Percentiles rank a stretch among this genome's conserved stretches.
These are phyloP conservation scores for Caryocar brasiliense DNA, from an alignment of 441 rosid genomes.

Conservation along the genomic window DNA sequence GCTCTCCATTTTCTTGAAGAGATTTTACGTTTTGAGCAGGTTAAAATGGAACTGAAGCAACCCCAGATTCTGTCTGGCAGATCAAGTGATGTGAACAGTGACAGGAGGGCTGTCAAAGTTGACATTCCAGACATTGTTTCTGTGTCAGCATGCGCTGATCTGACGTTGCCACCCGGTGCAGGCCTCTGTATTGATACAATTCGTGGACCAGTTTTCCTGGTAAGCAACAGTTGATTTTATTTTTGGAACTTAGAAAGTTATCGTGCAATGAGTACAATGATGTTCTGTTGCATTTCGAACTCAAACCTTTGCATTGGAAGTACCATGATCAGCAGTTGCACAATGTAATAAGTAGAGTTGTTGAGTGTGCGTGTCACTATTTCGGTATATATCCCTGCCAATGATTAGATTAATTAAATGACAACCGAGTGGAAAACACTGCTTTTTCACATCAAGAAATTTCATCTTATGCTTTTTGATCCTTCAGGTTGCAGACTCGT, in stretches of 20 bases:
- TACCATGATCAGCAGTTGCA: too few relatives aligned
- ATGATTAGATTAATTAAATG: too few relatives aligned
- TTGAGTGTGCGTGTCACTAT: neutral
- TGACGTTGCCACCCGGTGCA: slow-evolving; percentile 92
- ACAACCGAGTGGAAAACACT: neutral
- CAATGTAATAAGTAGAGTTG: too few relatives aligned
- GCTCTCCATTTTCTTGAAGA: neutral
- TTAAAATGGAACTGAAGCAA: slow-evolving; percentile 49
- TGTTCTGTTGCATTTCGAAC: neutral
- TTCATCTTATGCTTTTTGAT: neutral
- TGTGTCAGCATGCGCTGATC: slow-evolving; percentile 80
- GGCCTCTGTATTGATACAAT: slow-evolving; percentile 82
- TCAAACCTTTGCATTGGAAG: neutral
- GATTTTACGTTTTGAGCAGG: slow-evolving; percentile 22
- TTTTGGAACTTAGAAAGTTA: neutral
- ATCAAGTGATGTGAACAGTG: slow-evolving; percentile 35
- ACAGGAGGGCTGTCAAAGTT: slow-evolving; percentile 55
- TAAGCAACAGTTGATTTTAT: slow-evolving; percentile 19
- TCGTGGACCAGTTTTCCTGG: slow-evolving; percentile 72
- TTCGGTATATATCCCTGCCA: too few relatives aligned
- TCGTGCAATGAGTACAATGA: neutral
- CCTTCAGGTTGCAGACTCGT: slow-evolving; percentile 81
- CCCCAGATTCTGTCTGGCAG: slow-evolving; percentile 51
- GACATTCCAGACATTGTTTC: slow-evolving; percentile 70
- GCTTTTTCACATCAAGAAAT: neutral